Base-by-base conservation (phyloP, 2,329 filamentous ascomycete species). In the Ceratocystis lukuohia region DNA sequence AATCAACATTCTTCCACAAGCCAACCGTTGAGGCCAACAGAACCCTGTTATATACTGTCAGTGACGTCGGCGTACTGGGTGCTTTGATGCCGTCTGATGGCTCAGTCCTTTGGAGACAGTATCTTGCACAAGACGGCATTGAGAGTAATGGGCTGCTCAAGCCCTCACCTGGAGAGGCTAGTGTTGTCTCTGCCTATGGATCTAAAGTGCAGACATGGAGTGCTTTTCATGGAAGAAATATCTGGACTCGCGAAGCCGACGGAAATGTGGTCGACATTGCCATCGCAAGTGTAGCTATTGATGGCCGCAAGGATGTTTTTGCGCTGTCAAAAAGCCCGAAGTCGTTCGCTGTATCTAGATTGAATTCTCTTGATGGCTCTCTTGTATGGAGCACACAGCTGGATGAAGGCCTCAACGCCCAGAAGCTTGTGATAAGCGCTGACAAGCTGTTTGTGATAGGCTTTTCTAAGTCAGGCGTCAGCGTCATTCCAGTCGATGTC, bases 1-100 rank as follows among this genome's bases (percentile, higher is more conserved):
- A 89, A 69, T 89, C 90, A 69, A 96, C 93, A 71, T 95, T 97
- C 82, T 97, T 97, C 84, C 91, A 96, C 77, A 88, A 87, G 71
- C 93, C 94, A 48, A 83, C 88, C 72, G 82, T 84, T 69, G 84
- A 87, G 71, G 92, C 93, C 69, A 91, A 89, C 75, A 92, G 92
- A 45, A 93, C 89, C 41, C 81, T 99, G 46, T 82, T 99, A 64
- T 99, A 96, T 75, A 95, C 94, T 0, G 79, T 97, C 57, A 95
- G 90, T 70, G 89, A 96, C 67, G 82, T 91, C 62, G 85, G 86
- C 46, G 83, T 96, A 1, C 76, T 99, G 20, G 94, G 90, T 62
- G 93, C 93, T 1, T 82, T 97, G 61, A 95, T 96, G 71, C 94
- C 94, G 1, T 88, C 86, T 73, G 92, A 88, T 73, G 93, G 94